phyloP scores from a whole-genome alignment of 2,329 filamentous ascomycete genomes.

The Neonectria hederae region DNA sequence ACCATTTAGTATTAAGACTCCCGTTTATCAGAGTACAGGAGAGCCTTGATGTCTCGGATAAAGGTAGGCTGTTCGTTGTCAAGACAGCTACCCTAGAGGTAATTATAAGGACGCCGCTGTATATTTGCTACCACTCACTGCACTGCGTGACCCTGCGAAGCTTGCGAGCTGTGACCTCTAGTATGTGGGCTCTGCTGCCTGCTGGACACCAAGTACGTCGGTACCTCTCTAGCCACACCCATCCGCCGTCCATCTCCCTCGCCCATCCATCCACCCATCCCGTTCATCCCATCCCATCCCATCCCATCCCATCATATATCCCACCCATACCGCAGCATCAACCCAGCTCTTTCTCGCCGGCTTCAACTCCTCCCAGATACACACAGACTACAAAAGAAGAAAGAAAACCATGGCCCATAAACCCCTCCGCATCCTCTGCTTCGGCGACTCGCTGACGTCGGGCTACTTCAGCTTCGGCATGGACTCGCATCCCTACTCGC shows the following conservation, averaged over 20 bases:
- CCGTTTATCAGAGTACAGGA: neutral
- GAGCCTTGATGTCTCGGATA: neutral
- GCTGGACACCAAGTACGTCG: neutral
- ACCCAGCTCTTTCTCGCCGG: neutral
- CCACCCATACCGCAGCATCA: too few relatives aligned
- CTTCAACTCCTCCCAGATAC: neutral
- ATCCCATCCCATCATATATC: neutral
- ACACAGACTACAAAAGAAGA: neutral
- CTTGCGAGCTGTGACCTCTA: slow-evolving; percentile 1
- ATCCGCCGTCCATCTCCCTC: neutral
- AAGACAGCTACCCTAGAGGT: neutral
- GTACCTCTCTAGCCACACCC: slow-evolving; percentile 5
- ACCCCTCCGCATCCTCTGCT: slow-evolving; percentile 66
- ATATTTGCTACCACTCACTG: too few relatives aligned
- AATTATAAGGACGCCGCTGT: too few relatives aligned
- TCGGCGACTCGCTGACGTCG: slow-evolving; percentile 71
- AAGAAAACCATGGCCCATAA: slow-evolving; percentile 41
- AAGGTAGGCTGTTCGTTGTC: neutral
- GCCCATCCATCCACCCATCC: slow-evolving; percentile 10
- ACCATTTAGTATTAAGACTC: too few relatives aligned
- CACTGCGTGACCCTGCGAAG: neutral
- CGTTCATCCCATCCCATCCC: neutral
- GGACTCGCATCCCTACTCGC: slow-evolving; percentile 63
- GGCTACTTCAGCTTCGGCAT: slow-evolving; percentile 59
- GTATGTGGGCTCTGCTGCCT: slow-evolving; percentile 3